A percentile compares a stretch with the other conserved stretches of the same genome.
These are phyloP conservation scores for Fagus sylvatica DNA, from an alignment of 306 rosid species.

Conservation along the genomic window DNA sequence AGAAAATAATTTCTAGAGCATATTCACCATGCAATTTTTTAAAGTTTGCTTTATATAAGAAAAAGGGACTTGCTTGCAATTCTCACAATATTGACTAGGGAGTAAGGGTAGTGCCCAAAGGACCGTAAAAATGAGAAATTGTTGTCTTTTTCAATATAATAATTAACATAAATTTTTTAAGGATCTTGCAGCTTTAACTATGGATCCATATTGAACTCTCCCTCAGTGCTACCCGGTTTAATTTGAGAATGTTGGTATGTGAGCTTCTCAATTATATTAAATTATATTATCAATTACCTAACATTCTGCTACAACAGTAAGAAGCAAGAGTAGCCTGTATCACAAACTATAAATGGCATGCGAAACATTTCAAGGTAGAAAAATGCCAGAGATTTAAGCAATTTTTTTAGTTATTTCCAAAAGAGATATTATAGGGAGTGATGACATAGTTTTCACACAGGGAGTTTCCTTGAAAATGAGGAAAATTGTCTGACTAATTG, in stretches of 20 bases:
- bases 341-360: conserved; percentile 2
- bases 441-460: not conserved
- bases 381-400: not conserved
- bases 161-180: not conserved
- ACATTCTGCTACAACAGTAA: not conserved
- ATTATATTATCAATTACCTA: not conserved
- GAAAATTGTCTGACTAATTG: not conserved
- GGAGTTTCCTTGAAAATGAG: not conserved
- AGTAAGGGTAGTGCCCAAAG: not conserved
- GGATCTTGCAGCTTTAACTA: not conserved
- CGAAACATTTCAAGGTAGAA: not conserved
- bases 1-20: not conserved
- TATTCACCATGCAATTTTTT: not conserved
- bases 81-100: not conserved
- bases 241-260: not conserved
- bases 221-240: not conserved
- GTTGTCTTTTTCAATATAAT: not conserved
- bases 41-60: too few relatives aligned
- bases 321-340: not conserved
- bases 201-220: not conserved
- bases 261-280: not conserved
- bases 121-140: not conserved
- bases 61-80: not conserved
- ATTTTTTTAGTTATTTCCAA: not conserved
- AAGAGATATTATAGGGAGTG: not conserved